Evolutionary conservation across 768 basidiomycete species (phyloP).

Genomic region (Lactarius trivialis): DNA sequence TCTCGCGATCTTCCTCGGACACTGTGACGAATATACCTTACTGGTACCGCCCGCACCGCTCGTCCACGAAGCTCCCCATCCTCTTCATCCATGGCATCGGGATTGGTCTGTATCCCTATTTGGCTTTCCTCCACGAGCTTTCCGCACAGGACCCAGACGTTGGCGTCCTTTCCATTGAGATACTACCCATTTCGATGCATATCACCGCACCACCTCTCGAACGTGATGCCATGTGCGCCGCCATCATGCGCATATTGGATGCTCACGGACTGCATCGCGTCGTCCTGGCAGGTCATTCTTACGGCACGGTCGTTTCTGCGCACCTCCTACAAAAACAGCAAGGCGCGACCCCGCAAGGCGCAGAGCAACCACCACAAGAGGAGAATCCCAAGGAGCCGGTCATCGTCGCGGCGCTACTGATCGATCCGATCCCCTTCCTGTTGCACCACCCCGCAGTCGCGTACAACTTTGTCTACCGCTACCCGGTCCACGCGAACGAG

Average conservation of each 20-base stretch:
- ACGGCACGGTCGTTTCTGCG: conserved; percentile 51
- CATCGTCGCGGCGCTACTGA: conserved; percentile 42
- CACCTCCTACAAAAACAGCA: conserved; percentile 41
- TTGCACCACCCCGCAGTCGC: conserved; percentile 58
- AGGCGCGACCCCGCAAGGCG: not conserved
- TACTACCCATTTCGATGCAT: conserved; percentile 53
- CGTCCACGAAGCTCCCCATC: conserved; percentile 42
- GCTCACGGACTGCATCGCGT: conserved; percentile 35
- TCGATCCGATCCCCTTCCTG: conserved; percentile 62
- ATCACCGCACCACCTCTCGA: conserved; percentile 49
- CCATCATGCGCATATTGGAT: conserved; percentile 41
- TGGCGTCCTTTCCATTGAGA: conserved; percentile 54
- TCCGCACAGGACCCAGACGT: conserved; percentile 39
- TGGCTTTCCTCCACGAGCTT: conserved; percentile 44
- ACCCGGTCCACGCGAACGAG: conserved; percentile 44
- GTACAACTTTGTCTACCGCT: conserved; percentile 60
- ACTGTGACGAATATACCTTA: conserved; percentile 32
- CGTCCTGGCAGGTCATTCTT: conserved; percentile 52
- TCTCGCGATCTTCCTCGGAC: conserved; percentile 37
- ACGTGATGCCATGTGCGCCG: conserved; percentile 35
- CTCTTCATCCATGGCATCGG: conserved; percentile 70
- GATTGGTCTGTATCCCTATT: conserved; percentile 56
- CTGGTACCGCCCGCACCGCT: conserved; percentile 47
- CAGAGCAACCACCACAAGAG: too few relatives aligned
- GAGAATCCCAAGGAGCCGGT: conserved; percentile 20